phyloP scores from a whole-genome alignment of 139 green algal genomes.

The Pleodorina starrii region DNA sequence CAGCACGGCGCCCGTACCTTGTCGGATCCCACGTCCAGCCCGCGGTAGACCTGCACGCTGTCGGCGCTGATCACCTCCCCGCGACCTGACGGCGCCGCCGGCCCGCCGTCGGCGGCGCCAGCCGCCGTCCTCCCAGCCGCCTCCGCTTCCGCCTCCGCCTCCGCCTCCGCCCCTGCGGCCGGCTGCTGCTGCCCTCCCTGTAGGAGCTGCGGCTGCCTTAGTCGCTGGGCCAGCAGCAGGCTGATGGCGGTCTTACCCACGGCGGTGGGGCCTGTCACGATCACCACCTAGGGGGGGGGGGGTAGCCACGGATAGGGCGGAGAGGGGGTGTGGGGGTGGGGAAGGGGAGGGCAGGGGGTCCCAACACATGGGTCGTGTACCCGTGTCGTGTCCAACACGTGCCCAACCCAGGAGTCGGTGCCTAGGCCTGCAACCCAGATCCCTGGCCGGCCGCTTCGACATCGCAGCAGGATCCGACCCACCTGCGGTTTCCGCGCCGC shows the following conservation, averaged over 20 bases:
- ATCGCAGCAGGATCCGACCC: no score
- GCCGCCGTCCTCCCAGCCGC: background rate
- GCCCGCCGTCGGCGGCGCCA: background rate
- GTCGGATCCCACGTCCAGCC: conserved; percentile 93
- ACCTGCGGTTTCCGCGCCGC: no score
- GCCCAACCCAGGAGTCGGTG: no score
- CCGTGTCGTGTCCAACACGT: no score
- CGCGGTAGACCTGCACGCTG: conserved; percentile 94
- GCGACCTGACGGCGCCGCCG: background rate
- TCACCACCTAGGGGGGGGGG: conserved; percentile 74
- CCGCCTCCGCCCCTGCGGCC: background rate
- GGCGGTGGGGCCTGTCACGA: conserved; percentile 94
- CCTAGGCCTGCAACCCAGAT: no score
- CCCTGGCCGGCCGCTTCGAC: no score
- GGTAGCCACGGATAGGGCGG: no score
- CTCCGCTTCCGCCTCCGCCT: background rate
- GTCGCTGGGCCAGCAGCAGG: conserved; percentile 81
- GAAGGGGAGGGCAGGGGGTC: no score
- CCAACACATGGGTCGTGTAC: no score
- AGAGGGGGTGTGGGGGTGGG: no score
- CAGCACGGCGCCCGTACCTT: conserved; percentile 76
- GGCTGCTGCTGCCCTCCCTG: background rate
- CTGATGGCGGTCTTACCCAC: conserved; percentile 92
- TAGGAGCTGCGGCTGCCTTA: conserved; percentile 59
- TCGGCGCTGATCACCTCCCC: conserved; percentile 97